Percentiles rank a stretch among this genome's conserved stretches.
Evolutionary conservation across 106 monocot genomes (phyloP).

Genomic region (Allium fistulosum): DNA sequence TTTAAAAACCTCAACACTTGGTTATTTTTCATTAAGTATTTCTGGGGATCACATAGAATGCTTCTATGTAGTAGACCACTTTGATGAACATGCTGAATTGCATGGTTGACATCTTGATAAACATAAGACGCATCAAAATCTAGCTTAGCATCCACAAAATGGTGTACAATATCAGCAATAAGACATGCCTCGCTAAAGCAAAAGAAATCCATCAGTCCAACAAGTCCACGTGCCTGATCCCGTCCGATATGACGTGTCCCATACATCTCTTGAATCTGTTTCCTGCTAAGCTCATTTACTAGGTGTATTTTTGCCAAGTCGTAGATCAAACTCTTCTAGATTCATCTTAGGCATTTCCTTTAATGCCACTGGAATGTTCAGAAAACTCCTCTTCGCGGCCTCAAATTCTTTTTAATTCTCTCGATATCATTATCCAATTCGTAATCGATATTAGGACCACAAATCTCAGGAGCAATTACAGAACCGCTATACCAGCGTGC

Average conservation of each 20-base stretch:
- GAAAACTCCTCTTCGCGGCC: slow-evolving; percentile 61
- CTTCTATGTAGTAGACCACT: slow-evolving; percentile 68
- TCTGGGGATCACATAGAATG: slow-evolving; percentile 81
- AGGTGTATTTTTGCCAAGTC: slow-evolving; percentile 82
- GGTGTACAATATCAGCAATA: slow-evolving; percentile 90
- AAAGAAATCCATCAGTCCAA: slow-evolving; percentile 97
- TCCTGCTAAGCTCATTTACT: slow-evolving; percentile 75
- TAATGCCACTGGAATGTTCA: slow-evolving; percentile 52
- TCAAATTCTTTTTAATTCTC: slow-evolving; percentile 59
- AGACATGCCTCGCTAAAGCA: slow-evolving; percentile 99
- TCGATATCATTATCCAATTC: slow-evolving; percentile 24
- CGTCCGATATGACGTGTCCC: slow-evolving; percentile 96
- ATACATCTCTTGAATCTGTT: slow-evolving; percentile 60
- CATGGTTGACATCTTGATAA: slow-evolving; percentile 85
- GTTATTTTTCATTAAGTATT: slow-evolving; percentile 78
- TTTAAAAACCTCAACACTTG: slow-evolving; percentile 53
- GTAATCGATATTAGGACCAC: background rate
- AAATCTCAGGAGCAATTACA: background rate
- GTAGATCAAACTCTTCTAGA: slow-evolving; percentile 70
- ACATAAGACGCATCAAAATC: slow-evolving; percentile 95
- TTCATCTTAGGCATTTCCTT: slow-evolving; percentile 81
- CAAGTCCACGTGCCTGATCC: slow-evolving; percentile 70
- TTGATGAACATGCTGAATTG: slow-evolving; percentile 82
- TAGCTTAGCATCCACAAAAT: slow-evolving; percentile 85
- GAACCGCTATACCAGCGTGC: slow-evolving; percentile 10